phyloP scores from a whole-genome alignment of 192 early-diverging fungal genomes.

The Ramicandelaber brevisporus region DNA sequence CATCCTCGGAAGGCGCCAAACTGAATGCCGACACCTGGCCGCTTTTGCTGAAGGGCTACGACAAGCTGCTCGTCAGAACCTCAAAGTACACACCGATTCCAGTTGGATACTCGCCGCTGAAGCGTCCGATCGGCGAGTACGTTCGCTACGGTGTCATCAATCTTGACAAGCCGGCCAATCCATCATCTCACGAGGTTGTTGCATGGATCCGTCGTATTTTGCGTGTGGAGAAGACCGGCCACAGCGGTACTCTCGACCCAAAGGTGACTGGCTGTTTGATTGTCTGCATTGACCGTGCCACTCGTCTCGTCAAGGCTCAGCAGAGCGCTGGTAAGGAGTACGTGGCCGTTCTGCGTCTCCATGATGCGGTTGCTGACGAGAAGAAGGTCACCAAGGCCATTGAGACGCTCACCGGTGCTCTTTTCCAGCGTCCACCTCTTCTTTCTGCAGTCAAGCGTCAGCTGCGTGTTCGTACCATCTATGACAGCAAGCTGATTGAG shows the following conservation, averaged over 20 bases:
- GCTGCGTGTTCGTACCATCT: conserved; percentile 93
- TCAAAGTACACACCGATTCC: conserved; percentile 97
- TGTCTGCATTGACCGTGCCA: conserved; percentile 96
- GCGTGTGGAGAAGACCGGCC: conserved; percentile 92
- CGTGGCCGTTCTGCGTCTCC: conserved; percentile 81
- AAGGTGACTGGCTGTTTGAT: conserved; percentile 99
- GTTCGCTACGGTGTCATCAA: conserved; percentile 97
- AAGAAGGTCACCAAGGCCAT: conserved; percentile 64
- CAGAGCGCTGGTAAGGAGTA: conserved; percentile 99
- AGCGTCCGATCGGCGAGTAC: conserved; percentile 75
- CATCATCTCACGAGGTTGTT: conserved; percentile 98
- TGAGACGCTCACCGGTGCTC: conserved; percentile 90
- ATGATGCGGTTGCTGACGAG: conserved; percentile 76
- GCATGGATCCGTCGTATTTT: conserved; percentile 98
- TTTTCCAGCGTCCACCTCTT: conserved; percentile 96
- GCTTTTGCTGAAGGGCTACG: conserved; percentile 90
- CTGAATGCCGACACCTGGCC: conserved; percentile 92
- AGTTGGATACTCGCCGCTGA: conserved; percentile 77
- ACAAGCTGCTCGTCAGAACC: conserved; percentile 91
- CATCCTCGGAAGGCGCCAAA: conserved; percentile 39
- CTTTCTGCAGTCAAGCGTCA: conserved; percentile 99
- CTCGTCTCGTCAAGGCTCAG: conserved; percentile 95
- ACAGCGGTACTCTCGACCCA: conserved; percentile 94
- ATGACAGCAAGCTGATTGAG: conserved; percentile 86
- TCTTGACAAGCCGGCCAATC: conserved; percentile 98